Base-by-base conservation (phyloP, 1,284 basidiomycete species). In the Pascua sp. region DNA sequence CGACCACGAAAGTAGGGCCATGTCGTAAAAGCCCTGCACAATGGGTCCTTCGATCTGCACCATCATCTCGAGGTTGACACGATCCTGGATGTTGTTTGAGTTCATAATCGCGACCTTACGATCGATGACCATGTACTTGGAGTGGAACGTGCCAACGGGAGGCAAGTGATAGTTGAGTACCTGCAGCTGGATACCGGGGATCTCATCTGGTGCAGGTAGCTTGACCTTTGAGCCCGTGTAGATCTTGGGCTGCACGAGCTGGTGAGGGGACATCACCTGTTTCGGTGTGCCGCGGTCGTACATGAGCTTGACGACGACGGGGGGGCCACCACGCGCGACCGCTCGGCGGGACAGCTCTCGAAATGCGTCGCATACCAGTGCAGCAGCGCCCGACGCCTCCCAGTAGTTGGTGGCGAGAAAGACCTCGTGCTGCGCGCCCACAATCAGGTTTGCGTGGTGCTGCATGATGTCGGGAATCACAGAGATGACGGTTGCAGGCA, bases 81-180 rank as follows among this genome's bases (percentile, higher is more conserved):
- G 40, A 55, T 77, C 71, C 69, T 87, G 87, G 49, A 89, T 86
- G 60, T 89, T 88, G 74, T 87, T 87, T 40, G 55, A 57, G 49
- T 54, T 59, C 37, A 62, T 51, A n/a, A 87, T 73, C 0, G 85
- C 87, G n/a, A 87, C 76, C 61, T 81, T 82, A 12, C 87, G 80
- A 67, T 89, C 87, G 13, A 89, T 82, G 52, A 88, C 79, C 73
- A 88, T 80, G 54, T 85, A 86, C 71, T 90, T 88, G 45, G 85
- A 82, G 67, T 89, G 88, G 76, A 89, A 89, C 0, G 69, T 68
- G 38, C 70, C 70, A 11, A 72, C 70, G 4, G 69, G 69, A 1
- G 67, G 66, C 12, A 63, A 57, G 53, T 72, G 70, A 53, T 70
- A 72, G 54, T 72, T 72, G 43, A 69, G 69, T 11, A 65, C 63